phyloP scores from a whole-genome alignment of 2,329 filamentous ascomycete species.

The Rosellinia necatrix region DNA sequence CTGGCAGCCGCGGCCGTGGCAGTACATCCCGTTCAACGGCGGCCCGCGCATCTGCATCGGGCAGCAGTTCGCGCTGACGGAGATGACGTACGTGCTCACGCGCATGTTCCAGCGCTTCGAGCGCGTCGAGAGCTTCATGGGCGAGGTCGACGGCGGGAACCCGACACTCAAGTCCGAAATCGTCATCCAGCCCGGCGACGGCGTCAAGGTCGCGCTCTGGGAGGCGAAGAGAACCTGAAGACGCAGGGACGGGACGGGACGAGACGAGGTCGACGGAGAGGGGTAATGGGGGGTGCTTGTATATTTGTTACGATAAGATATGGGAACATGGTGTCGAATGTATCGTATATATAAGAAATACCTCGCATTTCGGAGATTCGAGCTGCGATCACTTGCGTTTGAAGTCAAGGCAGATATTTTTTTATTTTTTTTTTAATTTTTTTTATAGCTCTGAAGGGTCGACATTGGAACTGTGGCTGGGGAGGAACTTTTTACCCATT shows the following conservation, averaged over 20 bases:
- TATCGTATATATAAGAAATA: background rate
- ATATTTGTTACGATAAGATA: background rate
- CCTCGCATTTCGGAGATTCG: background rate
- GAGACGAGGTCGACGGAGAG: background rate
- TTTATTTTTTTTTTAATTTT: no score
- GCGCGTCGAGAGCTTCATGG: constrained; percentile 62
- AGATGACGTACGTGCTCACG: constrained; percentile 74
- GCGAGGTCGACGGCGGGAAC: constrained; percentile 56
- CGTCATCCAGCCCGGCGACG: constrained; percentile 62
- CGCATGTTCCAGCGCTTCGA: constrained; percentile 75
- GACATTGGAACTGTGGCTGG: no score
- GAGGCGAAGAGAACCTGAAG: constrained; percentile 43
- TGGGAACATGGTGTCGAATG: background rate
- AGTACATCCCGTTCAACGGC: constrained; percentile 77
- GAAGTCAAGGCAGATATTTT: no score
- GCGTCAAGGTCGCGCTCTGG: constrained; percentile 62
- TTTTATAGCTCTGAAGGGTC: no score
- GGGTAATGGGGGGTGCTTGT: background rate
- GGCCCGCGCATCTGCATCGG: constrained; percentile 76
- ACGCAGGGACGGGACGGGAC: background rate
- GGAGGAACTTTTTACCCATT: no score
- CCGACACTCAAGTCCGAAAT: constrained; percentile 63
- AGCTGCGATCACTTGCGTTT: no score
- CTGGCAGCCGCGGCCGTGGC: constrained; percentile 69
- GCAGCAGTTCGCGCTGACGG: constrained; percentile 80